A percentile compares a stretch with the other conserved stretches of the same genome.
phyloP scores from a whole-genome alignment of 139 green algal genomes.

The Coelastrella sp. region DNA sequence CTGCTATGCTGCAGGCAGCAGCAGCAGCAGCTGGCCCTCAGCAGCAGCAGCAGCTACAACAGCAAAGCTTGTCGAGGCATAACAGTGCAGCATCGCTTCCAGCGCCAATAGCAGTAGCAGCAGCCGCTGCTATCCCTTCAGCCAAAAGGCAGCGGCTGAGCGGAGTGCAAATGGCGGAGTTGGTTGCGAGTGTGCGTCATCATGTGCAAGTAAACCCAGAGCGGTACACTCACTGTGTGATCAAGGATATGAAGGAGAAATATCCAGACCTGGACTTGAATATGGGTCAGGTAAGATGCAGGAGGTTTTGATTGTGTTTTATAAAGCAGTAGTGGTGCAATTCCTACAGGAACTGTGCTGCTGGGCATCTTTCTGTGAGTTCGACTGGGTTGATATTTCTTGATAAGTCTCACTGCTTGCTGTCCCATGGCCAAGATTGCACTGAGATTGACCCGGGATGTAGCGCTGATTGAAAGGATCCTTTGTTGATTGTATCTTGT shows the following conservation, averaged over 20 bases:
- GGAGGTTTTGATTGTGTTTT: too few species aligned
- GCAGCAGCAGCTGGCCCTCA: neutral
- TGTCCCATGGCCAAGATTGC: too few species aligned
- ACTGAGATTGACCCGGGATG: too few species aligned
- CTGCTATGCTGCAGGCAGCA: neutral
- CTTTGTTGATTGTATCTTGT: too few species aligned
- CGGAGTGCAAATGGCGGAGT: constrained; percentile 36
- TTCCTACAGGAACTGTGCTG: neutral
- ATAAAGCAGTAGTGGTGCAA: too few species aligned
- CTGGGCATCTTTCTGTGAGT: too few species aligned
- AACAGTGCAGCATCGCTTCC: neutral
- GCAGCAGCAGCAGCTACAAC: neutral
- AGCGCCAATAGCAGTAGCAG: neutral
- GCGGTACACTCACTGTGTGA: constrained; percentile 46
- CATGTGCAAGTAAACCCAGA: constrained; percentile 39
- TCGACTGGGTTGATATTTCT: too few species aligned
- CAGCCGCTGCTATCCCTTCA: neutral
- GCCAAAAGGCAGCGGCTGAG: constrained; percentile 38
- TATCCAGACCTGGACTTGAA: constrained; percentile 46
- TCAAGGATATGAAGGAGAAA: constrained; percentile 47
- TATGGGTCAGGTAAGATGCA: constrained; percentile 46
- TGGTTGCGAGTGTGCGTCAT: constrained; percentile 37
- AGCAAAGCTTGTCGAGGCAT: neutral
- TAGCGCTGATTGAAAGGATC: too few species aligned
- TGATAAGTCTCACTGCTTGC: too few species aligned